phyloP scores from a whole-genome alignment of 2,329 filamentous ascomycete species.

The Trichoderma atroviride region DNA sequence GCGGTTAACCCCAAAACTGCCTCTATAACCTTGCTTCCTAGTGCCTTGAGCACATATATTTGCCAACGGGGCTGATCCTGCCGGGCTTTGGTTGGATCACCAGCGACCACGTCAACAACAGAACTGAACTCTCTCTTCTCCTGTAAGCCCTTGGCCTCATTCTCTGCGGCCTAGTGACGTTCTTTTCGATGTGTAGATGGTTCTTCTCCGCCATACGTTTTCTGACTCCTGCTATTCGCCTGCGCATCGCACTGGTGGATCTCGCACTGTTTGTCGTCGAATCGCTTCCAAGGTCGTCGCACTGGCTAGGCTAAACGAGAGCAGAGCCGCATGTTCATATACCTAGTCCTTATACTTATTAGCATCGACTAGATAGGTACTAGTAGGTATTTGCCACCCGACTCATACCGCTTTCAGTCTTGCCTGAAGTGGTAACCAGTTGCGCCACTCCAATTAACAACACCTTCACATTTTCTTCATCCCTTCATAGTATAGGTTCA shows the following conservation, averaged over 20 bases:
- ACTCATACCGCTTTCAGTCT: not conserved
- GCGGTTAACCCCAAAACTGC: no score
- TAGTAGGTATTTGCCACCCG: not conserved
- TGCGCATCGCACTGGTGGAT: not conserved
- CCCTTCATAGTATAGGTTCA: not conserved
- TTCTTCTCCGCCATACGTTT: no score
- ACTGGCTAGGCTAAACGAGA: no score
- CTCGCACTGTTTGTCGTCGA: no score
- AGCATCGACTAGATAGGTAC: not conserved
- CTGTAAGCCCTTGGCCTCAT: not conserved
- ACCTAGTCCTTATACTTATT: not conserved
- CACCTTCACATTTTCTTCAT: not conserved
- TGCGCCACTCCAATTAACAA: not conserved
- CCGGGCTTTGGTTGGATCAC: not conserved
- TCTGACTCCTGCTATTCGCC: not conserved
- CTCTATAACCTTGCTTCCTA: not conserved
- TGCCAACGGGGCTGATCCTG: not conserved
- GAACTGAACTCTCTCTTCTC: not conserved
- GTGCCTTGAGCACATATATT: not conserved
- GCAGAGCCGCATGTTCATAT: not conserved
- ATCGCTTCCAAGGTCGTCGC: no score
- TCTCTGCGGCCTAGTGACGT: not conserved
- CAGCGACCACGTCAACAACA: not conserved
- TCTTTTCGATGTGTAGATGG: not conserved
- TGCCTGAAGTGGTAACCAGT: not conserved